Base-by-base conservation (phyloP, 2,329 filamentous ascomycete genomes). In the Erysiphe pulchra region DNA sequence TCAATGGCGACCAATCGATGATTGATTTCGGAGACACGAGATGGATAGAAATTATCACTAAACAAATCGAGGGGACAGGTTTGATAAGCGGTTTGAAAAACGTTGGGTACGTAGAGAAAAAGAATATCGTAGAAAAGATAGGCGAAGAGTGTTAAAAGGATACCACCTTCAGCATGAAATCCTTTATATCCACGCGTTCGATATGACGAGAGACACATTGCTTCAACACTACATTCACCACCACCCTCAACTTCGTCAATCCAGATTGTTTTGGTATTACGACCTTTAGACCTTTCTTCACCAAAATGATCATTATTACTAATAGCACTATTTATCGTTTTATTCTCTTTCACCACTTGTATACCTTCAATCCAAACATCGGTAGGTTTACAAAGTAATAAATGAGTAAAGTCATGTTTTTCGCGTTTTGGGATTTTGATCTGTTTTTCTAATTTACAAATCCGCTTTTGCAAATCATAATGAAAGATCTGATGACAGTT, bases 51-150 rank as follows among this genome's bases (percentile, higher is more conserved):
- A 2, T 80, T 77, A 58, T 98, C 90, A 0, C 86, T 93, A 57
- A 92, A 80, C 6, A 98, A 65, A 59, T 98, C 90, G 3, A 98
- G 65, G 1, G 90, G 90, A 56, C 84, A 93, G 0, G 84, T 92
- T 61, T 98, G 90, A 58, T 83, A 98, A 1, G 80, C 74, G 6
- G 90, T 98, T 59, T 95, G 87, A 60, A 98, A 98, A 46, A 98
- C 87, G 54, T 95, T 93, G 24, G 90, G 87, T 5, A 95, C 73
- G 60, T 92, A 93, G 24, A 84, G 68, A 62, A 95, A 95, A 7
- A 98, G 65, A 20, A 95, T 73, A 60, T 98, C 87, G 64, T 78
- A 90, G 65, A 95, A 93, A 16, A 98, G 72, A 56, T 90, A 87
- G 13, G 77, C 80, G 60, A 86, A 86, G 24, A 98, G 66, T 0